Evolutionary conservation across 768 basidiomycete genomes (phyloP).

Genomic region (Psilocybe cubensis): DNA sequence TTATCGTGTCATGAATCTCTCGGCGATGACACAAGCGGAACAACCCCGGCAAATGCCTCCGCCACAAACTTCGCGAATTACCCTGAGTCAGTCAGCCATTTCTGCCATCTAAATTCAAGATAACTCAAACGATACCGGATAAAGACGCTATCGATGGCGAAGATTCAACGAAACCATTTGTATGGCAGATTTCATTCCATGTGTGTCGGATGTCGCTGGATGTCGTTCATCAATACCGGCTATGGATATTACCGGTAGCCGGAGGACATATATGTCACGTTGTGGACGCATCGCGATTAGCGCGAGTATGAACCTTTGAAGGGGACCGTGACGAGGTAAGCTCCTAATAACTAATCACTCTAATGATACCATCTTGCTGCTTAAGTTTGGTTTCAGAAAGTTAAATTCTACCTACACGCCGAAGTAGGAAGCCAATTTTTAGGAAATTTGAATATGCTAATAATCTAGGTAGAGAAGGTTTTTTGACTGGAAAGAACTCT

Average conservation of each 20-base stretch:
- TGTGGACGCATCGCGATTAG: too few relatives aligned
- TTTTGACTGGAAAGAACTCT: too few relatives aligned
- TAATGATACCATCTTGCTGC: too few relatives aligned
- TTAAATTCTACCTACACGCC: too few relatives aligned
- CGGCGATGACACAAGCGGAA: constrained; percentile 6
- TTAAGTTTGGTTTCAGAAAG: too few relatives aligned
- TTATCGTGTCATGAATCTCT: constrained; percentile 3
- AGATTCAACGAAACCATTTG: background rate
- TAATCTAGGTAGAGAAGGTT: too few relatives aligned
- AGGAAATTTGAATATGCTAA: too few relatives aligned
- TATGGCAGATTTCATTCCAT: background rate
- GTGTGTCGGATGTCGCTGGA: constrained; percentile 3
- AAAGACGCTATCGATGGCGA: background rate
- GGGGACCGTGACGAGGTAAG: too few relatives aligned
- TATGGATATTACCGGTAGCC: background rate
- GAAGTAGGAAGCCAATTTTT: too few relatives aligned
- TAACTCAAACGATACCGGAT: background rate
- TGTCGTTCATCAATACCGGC: background rate
- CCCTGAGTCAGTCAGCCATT: constrained; percentile 9
- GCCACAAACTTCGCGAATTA: background rate
- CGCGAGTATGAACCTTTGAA: too few relatives aligned
- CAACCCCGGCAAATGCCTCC: constrained; percentile 7
- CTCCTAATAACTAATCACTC: too few relatives aligned
- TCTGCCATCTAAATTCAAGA: background rate
- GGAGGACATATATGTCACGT: too few relatives aligned